Evolutionary conservation across 1,284 basidiomycete genomes (phyloP).

Genomic region (Sphaerobolus stellatus): DNA sequence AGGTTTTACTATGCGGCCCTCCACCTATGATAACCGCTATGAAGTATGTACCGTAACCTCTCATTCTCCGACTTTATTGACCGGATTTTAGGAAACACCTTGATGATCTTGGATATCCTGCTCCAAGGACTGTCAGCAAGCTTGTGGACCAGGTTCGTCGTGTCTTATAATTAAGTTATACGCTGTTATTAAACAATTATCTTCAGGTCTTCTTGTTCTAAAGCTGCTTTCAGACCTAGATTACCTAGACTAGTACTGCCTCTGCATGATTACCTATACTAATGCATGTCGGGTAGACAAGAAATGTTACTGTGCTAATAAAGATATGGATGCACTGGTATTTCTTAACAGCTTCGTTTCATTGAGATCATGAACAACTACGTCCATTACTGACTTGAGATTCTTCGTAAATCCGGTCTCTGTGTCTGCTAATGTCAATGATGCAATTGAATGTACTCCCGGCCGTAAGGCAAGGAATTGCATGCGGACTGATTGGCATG

Average conservation of each 20-base stretch:
- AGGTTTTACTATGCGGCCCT: constrained; percentile 87
- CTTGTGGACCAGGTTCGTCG: constrained; percentile 78
- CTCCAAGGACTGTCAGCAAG: constrained; percentile 90
- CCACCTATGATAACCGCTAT: constrained; percentile 97
- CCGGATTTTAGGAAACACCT: constrained; percentile 72
- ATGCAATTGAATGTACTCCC: constrained; percentile 77
- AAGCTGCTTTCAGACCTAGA: constrained; percentile 7
- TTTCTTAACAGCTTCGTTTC: not conserved
- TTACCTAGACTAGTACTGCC: not conserved
- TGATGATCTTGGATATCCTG: constrained; percentile 82
- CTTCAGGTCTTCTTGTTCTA: constrained; percentile 64
- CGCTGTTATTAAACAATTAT: not conserved
- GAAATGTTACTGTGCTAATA: not conserved
- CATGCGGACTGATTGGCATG: constrained; percentile 85
- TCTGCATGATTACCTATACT: too few relatives aligned
- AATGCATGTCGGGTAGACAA: too few relatives aligned
- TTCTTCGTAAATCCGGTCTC: constrained; percentile 73
- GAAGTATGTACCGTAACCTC: constrained; percentile 64
- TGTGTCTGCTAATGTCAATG: constrained; percentile 69
- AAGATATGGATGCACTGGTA: not conserved
- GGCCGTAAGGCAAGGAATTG: constrained; percentile 78
- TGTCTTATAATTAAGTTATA: constrained; percentile 14
- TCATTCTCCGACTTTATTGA: constrained; percentile 9
- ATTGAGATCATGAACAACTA: constrained; percentile 57
- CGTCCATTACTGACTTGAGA: constrained; percentile 68